Evolutionary conservation across 192 early-diverging fungal genomes (phyloP), one percentile per base, ranked within the genome.

Genomic region (Backusella circina): DNA sequence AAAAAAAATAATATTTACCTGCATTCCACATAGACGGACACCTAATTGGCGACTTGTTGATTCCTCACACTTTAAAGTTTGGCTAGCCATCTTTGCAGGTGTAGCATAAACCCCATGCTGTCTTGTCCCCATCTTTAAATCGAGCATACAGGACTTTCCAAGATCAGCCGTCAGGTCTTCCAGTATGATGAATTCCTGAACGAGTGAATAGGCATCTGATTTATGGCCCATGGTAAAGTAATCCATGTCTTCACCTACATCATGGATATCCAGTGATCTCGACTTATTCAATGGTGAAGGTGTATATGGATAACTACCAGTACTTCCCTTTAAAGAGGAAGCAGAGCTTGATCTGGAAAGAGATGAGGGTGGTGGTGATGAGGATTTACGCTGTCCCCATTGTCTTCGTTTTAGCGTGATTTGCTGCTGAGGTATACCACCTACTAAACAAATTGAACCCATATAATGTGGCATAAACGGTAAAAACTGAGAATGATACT

Each of bases 61-160:
- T 54, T 88, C 85, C 72, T 94, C 95, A 76, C 97, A 99, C 80
- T 99, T 99, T 54, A 87, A 83, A 57, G 91, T 96, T 82, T 99
- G 97, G 39, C 92, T 95, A 26, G 88, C 79, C 36, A 92, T 87
- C 80, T 99, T 99, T 64, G 91, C 88, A 15, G 86, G 84, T 1
- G 92, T 85, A 2, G 92, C 95, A 85, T 94, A 90, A 69, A 99
- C 90, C 5, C 98, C 97, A 76, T 97, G 93, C 81, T 99, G 98
- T 16, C 98, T 86, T 32, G 95, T 97, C 31, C 98, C 98, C 98
- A 99, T 99, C 75, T 99, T 99, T 71, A 99, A 87, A 80, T 99
- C 97, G 47, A 99, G 87, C n/a, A 99, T 95, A 72, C 96, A 98
- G 0, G 98, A 97, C 32, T 89, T 90, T 79, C 89, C 86, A 82